Evolutionary conservation across 2,329 filamentous ascomycete genomes (phyloP).

Genomic region (Colletotrichum tamarilloi): DNA sequence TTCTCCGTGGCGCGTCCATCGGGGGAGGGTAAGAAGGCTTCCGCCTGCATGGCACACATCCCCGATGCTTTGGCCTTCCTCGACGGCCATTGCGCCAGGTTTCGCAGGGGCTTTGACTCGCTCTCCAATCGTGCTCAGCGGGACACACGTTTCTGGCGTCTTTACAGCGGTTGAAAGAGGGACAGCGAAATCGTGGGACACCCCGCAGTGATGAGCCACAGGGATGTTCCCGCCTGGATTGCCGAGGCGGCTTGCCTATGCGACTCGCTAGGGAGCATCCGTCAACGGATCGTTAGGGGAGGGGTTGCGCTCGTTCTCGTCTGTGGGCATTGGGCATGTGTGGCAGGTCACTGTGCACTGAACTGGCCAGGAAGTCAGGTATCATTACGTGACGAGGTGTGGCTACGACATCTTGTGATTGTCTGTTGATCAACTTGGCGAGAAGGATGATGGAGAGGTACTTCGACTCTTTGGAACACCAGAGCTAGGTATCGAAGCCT

Average conservation of each 20-base stretch:
- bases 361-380: not conserved
- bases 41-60: not conserved
- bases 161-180: not conserved
- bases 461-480: not conserved
- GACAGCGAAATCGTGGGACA: not conserved
- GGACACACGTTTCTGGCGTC: conserved; percentile 11
- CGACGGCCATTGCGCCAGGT: not conserved
- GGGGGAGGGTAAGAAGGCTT: too few relatives aligned
- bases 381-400: not conserved
- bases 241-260: not conserved
- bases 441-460: not conserved
- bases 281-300: not conserved
- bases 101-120: not conserved
- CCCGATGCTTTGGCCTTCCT: not conserved
- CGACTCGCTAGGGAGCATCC: not conserved
- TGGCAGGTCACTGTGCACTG: not conserved
- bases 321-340: not conserved
- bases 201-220: conserved; percentile 5
- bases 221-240: not conserved
- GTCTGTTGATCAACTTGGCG: not conserved
- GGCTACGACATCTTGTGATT: not conserved
- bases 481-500: too few relatives aligned
- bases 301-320: conserved; percentile 1
- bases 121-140: not conserved
- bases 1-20: not conserved